A percentile compares a stretch with the other conserved stretches of the same genome.
These are phyloP conservation scores for Erucastrum elatum DNA, from an alignment of 345 rosid species.

Conservation along the genomic window DNA sequence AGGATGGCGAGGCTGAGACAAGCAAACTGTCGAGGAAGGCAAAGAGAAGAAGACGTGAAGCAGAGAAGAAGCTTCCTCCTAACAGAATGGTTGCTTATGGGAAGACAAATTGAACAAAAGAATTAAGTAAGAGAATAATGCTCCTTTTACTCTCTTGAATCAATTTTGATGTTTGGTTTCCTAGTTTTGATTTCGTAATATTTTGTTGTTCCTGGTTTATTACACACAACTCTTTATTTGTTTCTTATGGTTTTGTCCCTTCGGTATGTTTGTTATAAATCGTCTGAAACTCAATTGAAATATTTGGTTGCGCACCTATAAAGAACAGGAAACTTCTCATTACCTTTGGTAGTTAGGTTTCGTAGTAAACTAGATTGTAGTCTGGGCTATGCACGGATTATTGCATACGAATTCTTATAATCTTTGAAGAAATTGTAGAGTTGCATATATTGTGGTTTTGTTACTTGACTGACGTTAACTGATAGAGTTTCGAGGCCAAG, in stretches of 20 bases:
- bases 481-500: background rate
- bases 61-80: slow-evolving; percentile 54
- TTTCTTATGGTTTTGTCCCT: background rate
- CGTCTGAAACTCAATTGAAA: background rate
- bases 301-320: background rate
- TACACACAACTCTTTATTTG: background rate
- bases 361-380: background rate
- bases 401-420: background rate
- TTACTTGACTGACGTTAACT: background rate
- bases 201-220: background rate
- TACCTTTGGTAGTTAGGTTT: background rate
- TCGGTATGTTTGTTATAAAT: background rate
- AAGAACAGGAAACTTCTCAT: background rate
- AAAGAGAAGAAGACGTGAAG: slow-evolving; percentile 62
- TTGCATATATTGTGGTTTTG: background rate
- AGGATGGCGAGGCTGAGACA: slow-evolving; percentile 41
- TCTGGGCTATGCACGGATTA: background rate
- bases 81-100: slow-evolving; percentile 69
- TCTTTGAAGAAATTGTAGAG: background rate
- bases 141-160: background rate
- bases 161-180: slow-evolving; percentile 8
- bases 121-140: background rate
- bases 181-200: background rate
- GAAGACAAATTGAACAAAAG: slow-evolving; percentile 44
- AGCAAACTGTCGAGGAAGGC: slow-evolving; percentile 59